Conservation (phyloP, 306 rosid species). For the Prunus persica region DNA sequence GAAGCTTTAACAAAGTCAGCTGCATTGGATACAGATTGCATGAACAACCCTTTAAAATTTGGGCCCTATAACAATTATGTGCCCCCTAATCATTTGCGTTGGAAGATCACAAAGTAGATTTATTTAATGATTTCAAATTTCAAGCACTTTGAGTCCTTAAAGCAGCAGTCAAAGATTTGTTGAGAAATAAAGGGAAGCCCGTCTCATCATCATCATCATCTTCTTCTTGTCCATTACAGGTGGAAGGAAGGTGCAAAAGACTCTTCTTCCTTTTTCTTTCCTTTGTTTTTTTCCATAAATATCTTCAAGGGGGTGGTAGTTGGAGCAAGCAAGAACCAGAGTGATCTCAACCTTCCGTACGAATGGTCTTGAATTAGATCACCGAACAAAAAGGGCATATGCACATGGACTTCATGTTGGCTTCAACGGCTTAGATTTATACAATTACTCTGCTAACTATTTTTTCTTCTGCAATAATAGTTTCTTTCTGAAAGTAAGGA, state of each 20-base stretch:
- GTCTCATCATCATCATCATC: background rate
- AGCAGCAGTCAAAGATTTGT: constrained; percentile 38
- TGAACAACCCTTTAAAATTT: background rate
- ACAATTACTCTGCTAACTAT: background rate
- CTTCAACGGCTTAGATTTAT: constrained; percentile 18
- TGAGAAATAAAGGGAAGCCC: constrained; percentile 15
- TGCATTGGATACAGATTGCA: constrained; percentile 3
- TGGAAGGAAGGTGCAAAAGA: too few species aligned
- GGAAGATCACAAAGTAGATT: background rate
- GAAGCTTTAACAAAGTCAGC: constrained; percentile 32
- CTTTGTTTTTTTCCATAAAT: background rate
- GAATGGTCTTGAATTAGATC: constrained; percentile 3
- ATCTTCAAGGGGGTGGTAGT: constrained; percentile 3
- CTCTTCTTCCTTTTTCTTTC: background rate
- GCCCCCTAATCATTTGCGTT: background rate
- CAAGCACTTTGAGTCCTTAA: constrained; percentile 16
- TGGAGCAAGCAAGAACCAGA: background rate
- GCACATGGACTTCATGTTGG: constrained; percentile 25
- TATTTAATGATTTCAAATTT: background rate
- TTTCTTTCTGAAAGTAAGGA: too few species aligned
- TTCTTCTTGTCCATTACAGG: background rate
- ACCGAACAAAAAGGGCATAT: constrained; percentile 6
- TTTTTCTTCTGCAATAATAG: too few species aligned
- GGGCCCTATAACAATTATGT: background rate
- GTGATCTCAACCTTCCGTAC: background rate